Conservation (phyloP, 2,329 filamentous ascomycete genomes). For the Diaporthe sp. region DNA sequence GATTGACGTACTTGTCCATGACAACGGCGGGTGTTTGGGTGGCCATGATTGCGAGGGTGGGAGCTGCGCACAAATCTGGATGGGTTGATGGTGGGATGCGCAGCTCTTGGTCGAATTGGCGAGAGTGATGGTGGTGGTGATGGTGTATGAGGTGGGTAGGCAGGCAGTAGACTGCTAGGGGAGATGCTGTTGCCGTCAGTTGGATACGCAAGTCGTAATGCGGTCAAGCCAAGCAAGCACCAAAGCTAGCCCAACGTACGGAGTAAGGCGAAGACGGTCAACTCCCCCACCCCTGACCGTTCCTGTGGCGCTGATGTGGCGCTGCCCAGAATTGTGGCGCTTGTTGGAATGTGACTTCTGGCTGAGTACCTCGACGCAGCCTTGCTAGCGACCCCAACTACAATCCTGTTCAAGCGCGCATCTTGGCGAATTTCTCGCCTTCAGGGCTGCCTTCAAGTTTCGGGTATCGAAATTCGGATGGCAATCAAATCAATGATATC, state of each 20-base stretch:
- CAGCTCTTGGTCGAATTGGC: slow-evolving; percentile 36
- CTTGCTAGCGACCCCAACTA: neutral
- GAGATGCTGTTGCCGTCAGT: slow-evolving; percentile 24
- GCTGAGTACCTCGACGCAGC: neutral
- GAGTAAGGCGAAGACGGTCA: neutral
- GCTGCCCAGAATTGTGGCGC: neutral
- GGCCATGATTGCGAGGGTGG: slow-evolving; percentile 76
- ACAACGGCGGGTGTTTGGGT: slow-evolving; percentile 99
- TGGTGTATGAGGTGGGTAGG: slow-evolving; percentile 34
- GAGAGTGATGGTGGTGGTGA: slow-evolving; percentile 22
- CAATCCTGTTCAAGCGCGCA: slow-evolving; percentile 15
- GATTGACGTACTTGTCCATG: slow-evolving; percentile 98
- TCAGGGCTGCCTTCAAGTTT: neutral
- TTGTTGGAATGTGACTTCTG: neutral
- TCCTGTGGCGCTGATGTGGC: slow-evolving; percentile 35
- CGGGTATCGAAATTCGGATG: neutral
- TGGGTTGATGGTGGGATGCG: slow-evolving; percentile 44
- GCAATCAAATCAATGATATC: neutral
- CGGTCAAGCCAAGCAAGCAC: slow-evolving; percentile 34
- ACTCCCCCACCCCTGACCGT: slow-evolving; percentile 19
- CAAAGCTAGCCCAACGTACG: neutral
- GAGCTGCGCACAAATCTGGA: slow-evolving; percentile 46
- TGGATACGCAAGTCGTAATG: slow-evolving; percentile 32
- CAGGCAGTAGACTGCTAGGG: neutral
- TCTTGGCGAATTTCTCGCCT: neutral